Evolutionary conservation across 768 basidiomycete species (phyloP).

Genomic region (Arthromyces matolae): DNA sequence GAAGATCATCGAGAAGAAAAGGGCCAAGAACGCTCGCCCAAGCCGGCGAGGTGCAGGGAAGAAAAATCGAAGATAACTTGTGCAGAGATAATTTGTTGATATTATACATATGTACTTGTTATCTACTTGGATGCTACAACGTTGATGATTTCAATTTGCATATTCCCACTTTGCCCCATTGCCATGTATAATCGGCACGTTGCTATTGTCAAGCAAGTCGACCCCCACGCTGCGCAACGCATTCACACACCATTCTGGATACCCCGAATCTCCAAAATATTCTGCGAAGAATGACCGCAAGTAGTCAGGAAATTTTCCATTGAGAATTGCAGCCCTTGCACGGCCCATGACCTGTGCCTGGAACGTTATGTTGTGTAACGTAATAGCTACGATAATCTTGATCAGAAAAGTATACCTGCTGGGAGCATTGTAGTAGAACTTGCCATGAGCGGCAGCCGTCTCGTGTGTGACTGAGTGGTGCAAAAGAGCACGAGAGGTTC

Average conservation of each 20-base stretch:
- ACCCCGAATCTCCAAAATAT: constrained; percentile 76
- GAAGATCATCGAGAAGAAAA: constrained; percentile 58
- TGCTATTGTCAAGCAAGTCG: constrained; percentile 62
- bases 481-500: constrained; percentile 68
- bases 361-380: constrained; percentile 80
- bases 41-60: constrained; percentile 28
- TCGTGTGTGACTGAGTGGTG: constrained; percentile 76
- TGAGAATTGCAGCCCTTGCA: constrained; percentile 76
- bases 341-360: constrained; percentile 87
- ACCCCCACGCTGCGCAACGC: constrained; percentile 81
- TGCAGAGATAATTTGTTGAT: no score
- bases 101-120: background rate
- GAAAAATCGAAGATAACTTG: constrained; percentile 40
- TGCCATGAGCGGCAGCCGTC: constrained; percentile 84
- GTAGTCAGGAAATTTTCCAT: constrained; percentile 75
- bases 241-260: constrained; percentile 87
- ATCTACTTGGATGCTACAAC: no score
- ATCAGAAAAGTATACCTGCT: no score
- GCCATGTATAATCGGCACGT: constrained; percentile 52
- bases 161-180: constrained; percentile 82
- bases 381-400: constrained; percentile 51
- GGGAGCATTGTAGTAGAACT: constrained; percentile 20
- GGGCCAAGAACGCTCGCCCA: constrained; percentile 80
- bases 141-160: no score
- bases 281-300: constrained; percentile 69